Base-by-base conservation (phyloP, 2,329 filamentous ascomycete genomes). In the Penicillium sp. region DNA sequence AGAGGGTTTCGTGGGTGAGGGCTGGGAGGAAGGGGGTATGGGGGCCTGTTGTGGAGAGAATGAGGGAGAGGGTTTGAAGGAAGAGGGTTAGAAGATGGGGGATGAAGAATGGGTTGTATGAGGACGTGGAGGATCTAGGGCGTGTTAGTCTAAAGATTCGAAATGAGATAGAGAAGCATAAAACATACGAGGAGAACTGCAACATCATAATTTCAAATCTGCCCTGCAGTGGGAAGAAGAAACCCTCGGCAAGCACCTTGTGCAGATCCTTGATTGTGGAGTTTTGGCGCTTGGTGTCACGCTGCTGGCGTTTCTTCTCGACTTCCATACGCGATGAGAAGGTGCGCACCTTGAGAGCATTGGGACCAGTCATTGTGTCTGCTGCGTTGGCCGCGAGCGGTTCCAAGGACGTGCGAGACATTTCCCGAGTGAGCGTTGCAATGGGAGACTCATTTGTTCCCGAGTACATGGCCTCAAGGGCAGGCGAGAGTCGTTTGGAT, bases 141-240 rank as follows among this genome's bases (percentile, higher is more conserved):
- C 45, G n/a, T 51, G 38, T 53, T 46, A 55, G 57, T 63, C 41
- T 53, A 38, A 36, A 46, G 8, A 13, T 48, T 57, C 16, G 23
- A 41, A 36, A 9, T 25, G 10, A 11, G 15, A 48, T 29, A 1
- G 34, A 3, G 19, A 13, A 33, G 11, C 6, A 48, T 10, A 2
- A 19, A 19, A 71, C 68, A 68, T 71, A 81, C 78, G 76, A 75
- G 21, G 78, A 87, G n/a, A 70, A 73, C 61, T 82, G 82, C 33
- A 82, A 68, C 60, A 84, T 75, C 60, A 83, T 79, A 3, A 89
- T 81, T 70, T 88, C 89, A 75, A 94, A 95, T 41, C 91, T 87
- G 0, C 88, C 89, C 0, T 89, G 88, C 10, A 99, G 80, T 0
- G 94, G 93, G 62, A 89, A 89, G 83, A 97, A 97, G 79, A 97